Conservation (phyloP, 208 protist genomes). For the Herpetomonas samuelpessoai region DNA sequence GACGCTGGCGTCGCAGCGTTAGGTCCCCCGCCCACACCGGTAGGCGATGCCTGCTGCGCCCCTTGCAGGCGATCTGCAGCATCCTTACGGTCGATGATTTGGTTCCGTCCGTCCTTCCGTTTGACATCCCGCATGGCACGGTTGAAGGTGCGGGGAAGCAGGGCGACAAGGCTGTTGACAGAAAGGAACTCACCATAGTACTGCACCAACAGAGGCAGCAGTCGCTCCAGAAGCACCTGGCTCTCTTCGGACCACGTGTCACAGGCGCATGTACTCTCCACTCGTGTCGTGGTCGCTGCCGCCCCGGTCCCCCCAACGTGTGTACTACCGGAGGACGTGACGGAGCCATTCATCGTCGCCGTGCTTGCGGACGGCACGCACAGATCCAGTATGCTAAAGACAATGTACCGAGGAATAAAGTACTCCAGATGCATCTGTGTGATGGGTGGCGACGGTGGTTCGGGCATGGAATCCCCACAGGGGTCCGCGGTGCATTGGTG, state of each 20-base stretch:
- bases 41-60: too few relatives aligned
- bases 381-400: neutral
- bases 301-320: too few relatives aligned
- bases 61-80: too few relatives aligned
- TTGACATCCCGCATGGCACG: conserved; percentile 9
- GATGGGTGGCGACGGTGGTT: too few relatives aligned
- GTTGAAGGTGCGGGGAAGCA: neutral
- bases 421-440: neutral
- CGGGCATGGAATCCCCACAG: too few relatives aligned
- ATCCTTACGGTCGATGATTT: too few relatives aligned
- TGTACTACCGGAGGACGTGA: too few relatives aligned
- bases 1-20: conserved; percentile 1
- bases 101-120: too few relatives aligned
- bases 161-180: neutral
- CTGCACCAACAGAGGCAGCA: conserved; percentile 8
- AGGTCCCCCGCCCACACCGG: too few relatives aligned
- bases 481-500: too few relatives aligned
- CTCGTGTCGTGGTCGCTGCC: too few relatives aligned
- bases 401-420: neutral
- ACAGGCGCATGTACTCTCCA: neutral
- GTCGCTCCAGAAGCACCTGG: conserved; percentile 9
- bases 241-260: neutral
- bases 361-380: neutral
- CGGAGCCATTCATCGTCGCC: too few relatives aligned
- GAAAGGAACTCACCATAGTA: neutral